Conservation (phyloP, 1,284 basidiomycete genomes). For the Puccinia hordei region DNA sequence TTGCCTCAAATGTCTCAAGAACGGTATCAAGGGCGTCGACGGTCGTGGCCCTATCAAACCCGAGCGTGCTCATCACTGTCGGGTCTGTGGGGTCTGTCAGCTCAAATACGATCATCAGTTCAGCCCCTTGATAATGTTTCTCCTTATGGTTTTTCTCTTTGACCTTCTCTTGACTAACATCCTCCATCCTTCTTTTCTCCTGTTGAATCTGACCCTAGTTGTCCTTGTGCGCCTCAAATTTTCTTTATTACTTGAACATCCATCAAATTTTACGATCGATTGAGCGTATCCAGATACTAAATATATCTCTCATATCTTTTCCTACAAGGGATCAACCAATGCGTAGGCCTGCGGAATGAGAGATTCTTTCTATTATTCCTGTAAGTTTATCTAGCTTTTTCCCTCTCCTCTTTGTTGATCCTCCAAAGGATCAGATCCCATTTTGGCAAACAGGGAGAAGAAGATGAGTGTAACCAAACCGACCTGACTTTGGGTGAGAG, state of each 20-base stretch:
- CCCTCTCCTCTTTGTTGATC: not conserved
- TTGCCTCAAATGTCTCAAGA: conserved; percentile 74
- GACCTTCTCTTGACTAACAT: not conserved
- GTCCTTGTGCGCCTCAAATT: conserved; percentile 46
- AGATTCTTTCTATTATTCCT: conserved; percentile 94
- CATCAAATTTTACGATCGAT: conserved; percentile 52
- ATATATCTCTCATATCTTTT: conserved; percentile 53
- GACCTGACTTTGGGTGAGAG: not conserved
- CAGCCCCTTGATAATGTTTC: no score
- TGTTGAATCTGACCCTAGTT: not conserved
- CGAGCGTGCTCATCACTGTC: conserved; percentile 91
- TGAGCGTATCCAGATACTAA: not conserved
- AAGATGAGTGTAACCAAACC: not conserved
- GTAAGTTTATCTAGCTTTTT: conserved; percentile 60
- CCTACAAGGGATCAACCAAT: conserved; percentile 86
- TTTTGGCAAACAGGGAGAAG: no score
- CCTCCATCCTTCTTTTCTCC: not conserved
- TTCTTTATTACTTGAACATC: conserved; percentile 58
- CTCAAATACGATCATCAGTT: conserved; percentile 89
- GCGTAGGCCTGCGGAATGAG: conserved; percentile 92
- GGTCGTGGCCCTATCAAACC: conserved; percentile 28
- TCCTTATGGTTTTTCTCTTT: not conserved
- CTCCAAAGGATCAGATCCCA: not conserved
- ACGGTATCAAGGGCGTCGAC: conserved; percentile 54
- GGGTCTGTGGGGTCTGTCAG: conserved; percentile 86